Base-by-base conservation (phyloP, 116 monocot genomes). In the Iris pallida region DNA sequence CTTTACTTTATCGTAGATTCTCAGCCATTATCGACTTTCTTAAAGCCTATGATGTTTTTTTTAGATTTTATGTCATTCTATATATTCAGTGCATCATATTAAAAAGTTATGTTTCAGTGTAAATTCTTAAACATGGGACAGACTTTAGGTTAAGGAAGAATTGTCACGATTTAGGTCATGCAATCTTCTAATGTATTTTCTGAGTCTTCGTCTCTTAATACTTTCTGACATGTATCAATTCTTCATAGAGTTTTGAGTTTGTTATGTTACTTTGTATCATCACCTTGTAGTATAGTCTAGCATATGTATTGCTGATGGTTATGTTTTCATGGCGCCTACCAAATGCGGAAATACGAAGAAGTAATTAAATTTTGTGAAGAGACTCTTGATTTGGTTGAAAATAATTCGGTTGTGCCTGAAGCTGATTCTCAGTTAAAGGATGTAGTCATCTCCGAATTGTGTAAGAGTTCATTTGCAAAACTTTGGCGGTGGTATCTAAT, bases 291-390 rank as follows among this genome's bases (percentile, higher is more conserved):
- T 30, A 30, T 30, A 30, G 30, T 30, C 30, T 30, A 30, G 30
- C 30, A 30, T 30, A 30, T 75, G 15, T 49, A 53, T 19, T 78
- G 44, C 45, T 62, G 42, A 52, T 8, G 45, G 6, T 76, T 40
- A 61, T 71, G 18, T 65, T 67, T 18, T 30, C 30, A 30, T 55
- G 75, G 46, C 55, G 57, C 11, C 16, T 68, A 8, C 58, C 86
- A 99, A 93, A 68, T 93, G 19, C 79, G 66, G 46, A 84, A 65
- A 16, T 99, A 88, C 66, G 81, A 90, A 47, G 88, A 90, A 74
- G 90, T 88, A 19, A 84, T 99, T 75, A 70, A 83, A 49, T 68
- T 90, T 2, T 93, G 90, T 68, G 86, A 93, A 61, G 65, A 86
- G 69, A 84, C 84, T 41, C 60, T 82, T 40, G 80, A 86, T 45